Conservation (phyloP, 345 rosid species). For the Sapria himalayana region DNA sequence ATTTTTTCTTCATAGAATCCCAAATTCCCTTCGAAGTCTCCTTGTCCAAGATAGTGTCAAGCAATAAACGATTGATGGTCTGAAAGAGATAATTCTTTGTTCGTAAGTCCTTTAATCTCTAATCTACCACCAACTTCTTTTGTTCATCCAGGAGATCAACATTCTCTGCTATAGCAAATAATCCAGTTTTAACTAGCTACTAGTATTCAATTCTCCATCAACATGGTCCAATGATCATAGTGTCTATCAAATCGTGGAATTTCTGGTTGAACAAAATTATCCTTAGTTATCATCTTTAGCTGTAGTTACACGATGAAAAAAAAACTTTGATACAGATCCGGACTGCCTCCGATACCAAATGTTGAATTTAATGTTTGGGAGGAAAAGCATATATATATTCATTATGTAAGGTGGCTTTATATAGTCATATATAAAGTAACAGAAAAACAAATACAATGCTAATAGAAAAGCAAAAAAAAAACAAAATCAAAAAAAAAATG, state of each 20-base stretch:
- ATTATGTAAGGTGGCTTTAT: too few species aligned
- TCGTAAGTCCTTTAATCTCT: neutral
- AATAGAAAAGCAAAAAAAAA: too few species aligned
- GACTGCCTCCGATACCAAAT: too few species aligned
- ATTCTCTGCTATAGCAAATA: neutral
- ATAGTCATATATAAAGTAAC: too few species aligned
- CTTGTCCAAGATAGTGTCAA: neutral
- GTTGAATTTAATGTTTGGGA: too few species aligned
- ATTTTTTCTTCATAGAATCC: slow-evolving; percentile 4
- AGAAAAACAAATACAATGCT: too few species aligned
- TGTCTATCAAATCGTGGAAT: slow-evolving; percentile 1
- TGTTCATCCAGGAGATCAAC: neutral
- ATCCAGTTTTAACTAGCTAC: neutral
- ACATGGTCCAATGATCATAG: slow-evolving; percentile 5
- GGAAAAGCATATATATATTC: too few species aligned
- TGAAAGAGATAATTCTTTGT: slow-evolving; percentile 5
- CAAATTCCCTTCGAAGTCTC: neutral
- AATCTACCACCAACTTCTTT: neutral
- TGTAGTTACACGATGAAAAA: too few species aligned
- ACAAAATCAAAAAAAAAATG: too few species aligned
- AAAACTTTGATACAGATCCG: too few species aligned
- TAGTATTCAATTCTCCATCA: slow-evolving; percentile 5
- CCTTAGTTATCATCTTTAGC: too few species aligned
- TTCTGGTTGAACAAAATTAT: too few species aligned
- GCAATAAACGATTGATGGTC: slow-evolving; percentile 1